Percentiles rank a stretch among this genome's conserved stretches.
phyloP scores from a whole-genome alignment of 2,329 filamentous ascomycete genomes.

The Coccinonectria pachysandricola region DNA sequence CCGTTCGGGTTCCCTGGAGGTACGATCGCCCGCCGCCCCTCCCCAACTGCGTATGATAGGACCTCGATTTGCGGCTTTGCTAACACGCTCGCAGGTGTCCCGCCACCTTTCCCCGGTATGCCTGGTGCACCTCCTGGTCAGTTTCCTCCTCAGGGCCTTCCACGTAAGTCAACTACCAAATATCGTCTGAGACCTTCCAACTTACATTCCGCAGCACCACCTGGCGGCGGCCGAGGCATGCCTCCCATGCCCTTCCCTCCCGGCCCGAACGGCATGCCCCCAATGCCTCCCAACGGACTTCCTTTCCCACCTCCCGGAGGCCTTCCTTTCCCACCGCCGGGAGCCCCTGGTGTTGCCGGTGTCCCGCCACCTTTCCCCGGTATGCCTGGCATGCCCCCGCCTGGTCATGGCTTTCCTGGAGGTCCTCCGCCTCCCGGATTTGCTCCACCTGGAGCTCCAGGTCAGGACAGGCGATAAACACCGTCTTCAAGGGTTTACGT shows the following conservation, averaged over 20 bases:
- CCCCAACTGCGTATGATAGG: too few species aligned
- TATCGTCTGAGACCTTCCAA: too few species aligned
- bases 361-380: constrained; percentile 22
- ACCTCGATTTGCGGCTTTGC: too few species aligned
- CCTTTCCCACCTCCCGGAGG: constrained; percentile 22
- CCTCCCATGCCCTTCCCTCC: constrained; percentile 34
- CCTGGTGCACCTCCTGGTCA: constrained; percentile 30
- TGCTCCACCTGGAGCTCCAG: constrained; percentile 23
- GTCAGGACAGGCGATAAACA: constrained; percentile 28
- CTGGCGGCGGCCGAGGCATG: constrained; percentile 42
- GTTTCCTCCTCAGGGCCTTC: constrained; percentile 31
- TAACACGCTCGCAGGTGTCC: constrained; percentile 32
- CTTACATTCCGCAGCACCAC: constrained; percentile 35
- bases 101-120: constrained; percentile 49
- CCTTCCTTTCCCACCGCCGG: constrained; percentile 29
- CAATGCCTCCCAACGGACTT: constrained; percentile 30
- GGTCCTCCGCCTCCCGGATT: constrained; percentile 24
- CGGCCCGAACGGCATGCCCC: constrained; percentile 33
- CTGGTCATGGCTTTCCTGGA: constrained; percentile 33
- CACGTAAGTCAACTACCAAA: constrained; percentile 46
- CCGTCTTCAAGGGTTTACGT: constrained; percentile 1
- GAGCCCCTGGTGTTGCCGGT: constrained; percentile 18
- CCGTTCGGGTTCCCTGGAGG: constrained; percentile 55
- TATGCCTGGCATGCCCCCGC: constrained; percentile 28
- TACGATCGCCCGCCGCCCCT: too few species aligned